These are phyloP conservation scores for Protomyces inouyei DNA, from an alignment of 1,139 yeast species.

Conservation along the genomic window DNA sequence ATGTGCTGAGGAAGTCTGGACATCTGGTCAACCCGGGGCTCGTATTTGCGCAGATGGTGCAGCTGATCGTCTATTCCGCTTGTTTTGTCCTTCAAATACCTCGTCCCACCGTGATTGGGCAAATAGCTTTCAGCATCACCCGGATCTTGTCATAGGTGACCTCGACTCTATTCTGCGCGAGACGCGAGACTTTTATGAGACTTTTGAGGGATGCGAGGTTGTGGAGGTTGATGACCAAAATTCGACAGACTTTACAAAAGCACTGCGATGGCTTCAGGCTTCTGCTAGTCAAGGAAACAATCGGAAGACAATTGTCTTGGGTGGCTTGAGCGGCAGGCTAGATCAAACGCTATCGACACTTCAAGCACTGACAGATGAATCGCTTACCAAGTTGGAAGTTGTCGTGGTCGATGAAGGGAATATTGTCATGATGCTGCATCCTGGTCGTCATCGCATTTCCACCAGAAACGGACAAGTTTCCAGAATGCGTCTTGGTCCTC, in stretches of 20 bases:
- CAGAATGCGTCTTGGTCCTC: constrained; percentile 1
- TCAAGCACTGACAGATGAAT: background rate
- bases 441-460: background rate
- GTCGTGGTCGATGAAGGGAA: constrained; percentile 5
- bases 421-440: constrained; percentile 4
- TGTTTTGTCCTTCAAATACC: background rate
- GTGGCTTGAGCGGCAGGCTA: constrained; percentile 18
- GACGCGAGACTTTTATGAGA: constrained; percentile 1
- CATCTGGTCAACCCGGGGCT: background rate
- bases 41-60: constrained; percentile 22
- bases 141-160: constrained; percentile 17
- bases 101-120: background rate
- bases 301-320: background rate
- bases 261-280: background rate
- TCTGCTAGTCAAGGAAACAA: too few species aligned
- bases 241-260: constrained; percentile 19
- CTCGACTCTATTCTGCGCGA: constrained; percentile 3
- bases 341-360: constrained; percentile 21
- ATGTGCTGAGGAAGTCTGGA: background rate
- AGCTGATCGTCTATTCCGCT: constrained; percentile 7
- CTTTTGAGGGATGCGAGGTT: background rate
- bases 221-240: constrained; percentile 9
- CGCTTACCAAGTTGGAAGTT: background rate
- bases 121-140: background rate
- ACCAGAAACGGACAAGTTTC: background rate